Conservation (phyloP, 2,329 filamentous ascomycete genomes). For the Alternaria sp. region DNA sequence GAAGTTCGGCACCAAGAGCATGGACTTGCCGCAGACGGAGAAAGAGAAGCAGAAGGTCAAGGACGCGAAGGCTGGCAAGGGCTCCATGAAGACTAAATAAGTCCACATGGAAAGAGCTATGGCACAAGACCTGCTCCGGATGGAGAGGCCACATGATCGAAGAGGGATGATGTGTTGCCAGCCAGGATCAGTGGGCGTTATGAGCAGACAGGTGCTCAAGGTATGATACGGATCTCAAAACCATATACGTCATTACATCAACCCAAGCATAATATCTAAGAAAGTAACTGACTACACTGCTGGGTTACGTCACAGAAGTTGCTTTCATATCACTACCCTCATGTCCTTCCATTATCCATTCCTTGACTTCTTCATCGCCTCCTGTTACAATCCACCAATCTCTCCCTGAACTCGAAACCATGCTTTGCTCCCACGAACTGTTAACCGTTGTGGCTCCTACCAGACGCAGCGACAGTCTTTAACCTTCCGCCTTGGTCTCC, state of each 20-base stretch:
- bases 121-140: background rate
- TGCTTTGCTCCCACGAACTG: background rate
- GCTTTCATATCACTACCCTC: background rate
- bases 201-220: background rate
- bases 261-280: background rate
- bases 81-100: slow-evolving; percentile 15
- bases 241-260: fast-evolving
- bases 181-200: background rate
- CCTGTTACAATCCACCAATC: background rate
- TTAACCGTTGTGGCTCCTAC: background rate
- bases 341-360: fast-evolving
- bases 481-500: background rate
- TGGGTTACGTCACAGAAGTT: background rate
- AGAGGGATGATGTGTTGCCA: background rate
- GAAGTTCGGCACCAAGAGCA: slow-evolving; percentile 45
- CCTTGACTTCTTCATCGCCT: background rate
- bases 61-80: slow-evolving; percentile 27
- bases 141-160: background rate
- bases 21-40: slow-evolving; percentile 32
- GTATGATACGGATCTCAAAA: background rate
- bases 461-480: background rate
- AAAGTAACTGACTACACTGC: background rate
- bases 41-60: slow-evolving; percentile 30
- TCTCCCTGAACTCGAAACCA: background rate
- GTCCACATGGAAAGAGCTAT: background rate